A percentile compares a stretch with the other conserved stretches of the same genome.
Evolutionary conservation across 805 yeast species (phyloP).

Genomic region (Starmerella asiatica): DNA sequence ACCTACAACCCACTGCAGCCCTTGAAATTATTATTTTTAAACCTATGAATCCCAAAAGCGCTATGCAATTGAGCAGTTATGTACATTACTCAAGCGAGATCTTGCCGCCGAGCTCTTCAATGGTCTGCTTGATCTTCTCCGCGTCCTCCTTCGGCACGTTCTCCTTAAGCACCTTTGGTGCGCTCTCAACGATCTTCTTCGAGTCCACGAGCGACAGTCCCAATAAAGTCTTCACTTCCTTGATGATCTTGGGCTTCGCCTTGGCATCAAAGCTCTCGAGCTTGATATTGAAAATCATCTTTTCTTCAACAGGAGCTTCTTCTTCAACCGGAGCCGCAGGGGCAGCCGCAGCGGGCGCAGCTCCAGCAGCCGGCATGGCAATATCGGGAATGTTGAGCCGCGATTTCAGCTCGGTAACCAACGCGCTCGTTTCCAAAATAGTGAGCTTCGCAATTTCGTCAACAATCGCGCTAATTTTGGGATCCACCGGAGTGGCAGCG

Average conservation of each 20-base stretch:
- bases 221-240: conserved; percentile 84
- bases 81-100: conserved; percentile 55
- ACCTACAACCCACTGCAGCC: too few species aligned
- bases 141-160: conserved; percentile 96
- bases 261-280: conserved; percentile 89
- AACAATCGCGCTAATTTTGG: conserved; percentile 77
- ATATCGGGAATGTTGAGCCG: conserved; percentile 89
- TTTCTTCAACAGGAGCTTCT: conserved; percentile 74
- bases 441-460: conserved; percentile 82
- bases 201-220: conserved; percentile 92
- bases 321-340: conserved; percentile 58
- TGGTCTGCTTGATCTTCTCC: conserved; percentile 81
- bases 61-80: too few species aligned
- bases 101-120: conserved; percentile 94
- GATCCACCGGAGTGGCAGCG: conserved; percentile 45
- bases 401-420: conserved; percentile 55
- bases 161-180: conserved; percentile 92
- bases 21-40: too few species aligned
- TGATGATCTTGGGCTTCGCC: conserved; percentile 92
- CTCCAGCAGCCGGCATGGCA: conserved; percentile 62
- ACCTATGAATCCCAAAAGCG: too few species aligned
- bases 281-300: conserved; percentile 83
- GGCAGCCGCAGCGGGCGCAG: conserved; percentile 46
- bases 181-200: conserved; percentile 93
- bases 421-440: conserved; percentile 81